These are phyloP conservation scores for Hypoxylon sp. DNA, from an alignment of 2,329 filamentous ascomycete species.

Conservation along the genomic window DNA sequence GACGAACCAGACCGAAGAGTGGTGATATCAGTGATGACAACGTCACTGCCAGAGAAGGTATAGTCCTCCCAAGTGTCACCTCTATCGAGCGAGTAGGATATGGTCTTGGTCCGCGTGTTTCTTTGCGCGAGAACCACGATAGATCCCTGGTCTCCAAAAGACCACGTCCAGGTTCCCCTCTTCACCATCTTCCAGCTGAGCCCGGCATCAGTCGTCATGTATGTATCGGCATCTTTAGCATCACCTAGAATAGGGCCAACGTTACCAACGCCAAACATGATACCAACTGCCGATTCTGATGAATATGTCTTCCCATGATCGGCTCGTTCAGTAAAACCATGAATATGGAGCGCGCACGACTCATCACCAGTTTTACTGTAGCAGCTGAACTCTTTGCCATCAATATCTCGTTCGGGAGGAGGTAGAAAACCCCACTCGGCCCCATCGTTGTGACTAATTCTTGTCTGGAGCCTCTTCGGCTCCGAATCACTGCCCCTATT, in stretches of 20 bases:
- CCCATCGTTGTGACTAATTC: constrained; percentile 97
- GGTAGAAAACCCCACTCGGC: constrained; percentile 84
- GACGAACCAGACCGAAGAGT: constrained; percentile 91
- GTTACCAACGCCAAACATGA: constrained; percentile 93
- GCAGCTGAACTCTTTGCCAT: constrained; percentile 80
- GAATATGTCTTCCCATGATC: constrained; percentile 89
- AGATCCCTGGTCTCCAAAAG: constrained; percentile 94
- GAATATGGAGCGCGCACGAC: constrained; percentile 88
- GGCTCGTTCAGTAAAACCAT: constrained; percentile 91
- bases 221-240: constrained; percentile 84
- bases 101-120: constrained; percentile 72
- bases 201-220: constrained; percentile 91
- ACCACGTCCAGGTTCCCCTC: constrained; percentile 92
- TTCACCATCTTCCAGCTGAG: constrained; percentile 87
- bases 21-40: constrained; percentile 83
- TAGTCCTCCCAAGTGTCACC: constrained; percentile 83
- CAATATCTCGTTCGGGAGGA: constrained; percentile 77
- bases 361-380: constrained; percentile 67
- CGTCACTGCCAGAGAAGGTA: constrained; percentile 77
- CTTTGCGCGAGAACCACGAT: constrained; percentile 89
- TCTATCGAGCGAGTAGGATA: constrained; percentile 84
- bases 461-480: constrained; percentile 85
- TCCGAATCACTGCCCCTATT: constrained; percentile 76
- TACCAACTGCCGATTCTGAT: constrained; percentile 85
- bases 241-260: constrained; percentile 78